Percentiles rank a stretch among this genome's conserved stretches.
phyloP scores from a whole-genome alignment of 2,329 filamentous ascomycete genomes.

The Aureobasidium zeae region DNA sequence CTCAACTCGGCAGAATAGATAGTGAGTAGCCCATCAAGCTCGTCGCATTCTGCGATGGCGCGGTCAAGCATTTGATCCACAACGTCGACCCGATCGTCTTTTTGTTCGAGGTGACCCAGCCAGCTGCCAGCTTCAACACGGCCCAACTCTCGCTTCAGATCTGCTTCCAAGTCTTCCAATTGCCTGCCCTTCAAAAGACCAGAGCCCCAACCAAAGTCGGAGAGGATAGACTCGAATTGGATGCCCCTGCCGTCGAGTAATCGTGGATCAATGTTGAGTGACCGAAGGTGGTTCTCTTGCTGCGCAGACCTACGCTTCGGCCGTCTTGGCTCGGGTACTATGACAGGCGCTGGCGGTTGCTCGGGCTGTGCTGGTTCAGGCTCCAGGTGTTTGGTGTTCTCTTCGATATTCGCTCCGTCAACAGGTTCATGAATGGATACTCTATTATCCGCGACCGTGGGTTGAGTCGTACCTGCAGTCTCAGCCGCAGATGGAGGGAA shows the following conservation, averaged over 20 bases:
- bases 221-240: slow-evolving; percentile 73
- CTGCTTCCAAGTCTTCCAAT: slow-evolving; percentile 70
- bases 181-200: slow-evolving; percentile 64
- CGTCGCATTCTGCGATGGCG: slow-evolving; percentile 90
- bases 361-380: slow-evolving; percentile 22
- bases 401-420: neutral
- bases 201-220: slow-evolving; percentile 83
- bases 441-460: neutral
- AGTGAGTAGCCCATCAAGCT: slow-evolving; percentile 87
- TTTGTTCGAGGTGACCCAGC: slow-evolving; percentile 72
- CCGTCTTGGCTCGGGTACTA: slow-evolving; percentile 2
- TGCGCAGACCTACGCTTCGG: slow-evolving; percentile 57
- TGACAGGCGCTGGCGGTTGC: slow-evolving; percentile 23
- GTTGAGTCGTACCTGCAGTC: slow-evolving; percentile 35
- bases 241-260: slow-evolving; percentile 67
- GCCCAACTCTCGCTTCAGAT: slow-evolving; percentile 79
- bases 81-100: slow-evolving; percentile 80
- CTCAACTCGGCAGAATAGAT: slow-evolving; percentile 90
- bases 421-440: neutral
- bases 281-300: slow-evolving; percentile 67
- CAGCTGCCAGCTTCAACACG: slow-evolving; percentile 88
- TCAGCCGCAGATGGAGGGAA: slow-evolving; percentile 1
- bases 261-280: slow-evolving; percentile 65
- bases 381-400: slow-evolving; percentile 21
- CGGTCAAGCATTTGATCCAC: slow-evolving; percentile 80